Evolutionary conservation across 805 yeast species (phyloP), one percentile per base, ranked within the genome.

Genomic region (Yueomyces sinensis): DNA sequence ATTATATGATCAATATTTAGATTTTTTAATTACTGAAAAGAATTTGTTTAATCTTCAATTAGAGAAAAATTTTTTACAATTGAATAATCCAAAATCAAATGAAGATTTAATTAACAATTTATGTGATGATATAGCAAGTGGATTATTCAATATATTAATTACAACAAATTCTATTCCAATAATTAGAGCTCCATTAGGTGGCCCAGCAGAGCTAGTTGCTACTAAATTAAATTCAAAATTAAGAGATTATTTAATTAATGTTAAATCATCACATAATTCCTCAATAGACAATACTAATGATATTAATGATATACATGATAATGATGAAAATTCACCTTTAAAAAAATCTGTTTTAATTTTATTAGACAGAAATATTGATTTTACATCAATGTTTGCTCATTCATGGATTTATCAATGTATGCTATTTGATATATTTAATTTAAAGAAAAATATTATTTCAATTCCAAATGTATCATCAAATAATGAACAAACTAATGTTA

Each of bases 391-490:
- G 96, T 77, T 91, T 57, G 73, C 89, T 1, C 99, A 91, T 59
- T 83, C 96, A 11, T 89, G 97, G 96, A 87, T 93, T 33, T 91
- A 91, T 56, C 95, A 89, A 62, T 86, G 95, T 49, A 76, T 91
- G 73, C 91, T 91, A 15, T 82, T 87, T 49, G 99, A 91, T 54
- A 91, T 86, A 4, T 83, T 91, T 54, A 70, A 73, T 34, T 66
- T 91, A 47, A 71, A 76, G 43, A 71, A 94, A 51, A 87, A 89
- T 54, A 79, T 95, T 17, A 80, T 89, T 40, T 71, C 75, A 16
- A 64, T 86, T 24, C 63, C 65, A 29, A 60, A 62, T 19, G 54
- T 55, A 13, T 58, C 56, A 31, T 20, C 52, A 54, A 23, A 31
- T 22, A 25, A 20, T 4, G 11, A 25, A 18, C 5, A 14, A 16